Base-by-base conservation (phyloP, 208 protist genomes). In the Phytomonas sp. region DNA sequence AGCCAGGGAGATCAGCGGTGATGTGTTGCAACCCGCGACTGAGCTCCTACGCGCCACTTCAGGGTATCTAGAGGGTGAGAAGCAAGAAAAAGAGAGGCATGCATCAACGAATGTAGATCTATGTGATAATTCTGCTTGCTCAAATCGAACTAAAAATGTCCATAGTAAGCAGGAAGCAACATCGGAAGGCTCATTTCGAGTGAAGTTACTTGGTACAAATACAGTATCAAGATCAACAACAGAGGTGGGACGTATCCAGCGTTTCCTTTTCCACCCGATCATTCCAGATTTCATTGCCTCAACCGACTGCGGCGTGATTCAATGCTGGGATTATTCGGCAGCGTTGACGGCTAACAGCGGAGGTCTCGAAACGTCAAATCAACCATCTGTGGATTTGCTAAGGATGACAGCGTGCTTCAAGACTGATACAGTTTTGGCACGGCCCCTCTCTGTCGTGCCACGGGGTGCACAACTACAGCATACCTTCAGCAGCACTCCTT, bases 351-450 rank as follows among this genome's bases (percentile, higher is more conserved):
- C 46, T 56, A 56, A 11, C 46, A 56, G 46, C 46, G 46, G 20
- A 56, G 46, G 26, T 56, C 23, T 26, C 46, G 20, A 56, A 7
- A 56, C 20, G 23, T 56, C 46, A 20, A 56, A 56, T 56, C 20
- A 23, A 26, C 46, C 46, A 56, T 0, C 20, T 26, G 46, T 56
- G 46, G 20, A 56, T 56, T 56, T 26, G 6, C 26, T 56, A 56
- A 56, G 20, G 46, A 56, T 56, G 46, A 56, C 46, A 56, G 46
- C 46, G 26, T 56, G 46, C 46, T 56, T 56, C 46, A 56, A 56
- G 20, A 56, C 46, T 4, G 20, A 23, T 56, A 17, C 46, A 56
- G 23, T 56, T 56, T 56, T 56, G 5, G 8, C 46, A 56, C 46
- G 46, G 9, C 20, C 46, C 46, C 46, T 0, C 20, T 56, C 46